A percentile compares a stretch with the other conserved stretches of the same genome.
phyloP scores from a whole-genome alignment of 2,329 filamentous ascomycete genomes.

The Aureobasidium zeae region DNA sequence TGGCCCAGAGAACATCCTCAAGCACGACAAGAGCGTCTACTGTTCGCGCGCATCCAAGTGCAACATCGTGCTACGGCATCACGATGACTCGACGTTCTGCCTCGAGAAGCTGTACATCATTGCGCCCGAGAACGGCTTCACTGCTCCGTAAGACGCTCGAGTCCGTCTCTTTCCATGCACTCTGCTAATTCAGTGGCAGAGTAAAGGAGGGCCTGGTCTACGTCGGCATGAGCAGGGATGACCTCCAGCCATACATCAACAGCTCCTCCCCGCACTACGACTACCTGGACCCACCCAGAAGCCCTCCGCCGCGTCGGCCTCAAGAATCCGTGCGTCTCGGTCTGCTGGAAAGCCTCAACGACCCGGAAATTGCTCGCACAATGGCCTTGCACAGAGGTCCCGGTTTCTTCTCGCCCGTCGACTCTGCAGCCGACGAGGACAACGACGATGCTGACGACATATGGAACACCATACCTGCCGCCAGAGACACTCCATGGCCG shows the following conservation, averaged over 20 bases:
- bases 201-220: conserved; percentile 90
- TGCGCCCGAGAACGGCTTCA: conserved; percentile 70
- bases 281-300: conserved; percentile 16
- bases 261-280: background rate
- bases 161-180: conserved; percentile 4
- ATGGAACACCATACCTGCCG: conserved; percentile 5
- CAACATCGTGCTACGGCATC: conserved; percentile 77
- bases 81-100: conserved; percentile 69
- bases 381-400: conserved; percentile 4
- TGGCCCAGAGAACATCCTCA: conserved; percentile 70
- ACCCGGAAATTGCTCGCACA: conserved; percentile 18
- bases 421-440: conserved; percentile 8
- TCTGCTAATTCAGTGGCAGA: conserved; percentile 41
- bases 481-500: conserved; percentile 15
- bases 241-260: conserved; percentile 56
- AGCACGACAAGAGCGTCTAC: conserved; percentile 75
- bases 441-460: conserved; percentile 7
- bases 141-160: conserved; percentile 63
- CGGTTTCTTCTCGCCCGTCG: conserved; percentile 9
- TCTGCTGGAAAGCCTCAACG: conserved; percentile 19
- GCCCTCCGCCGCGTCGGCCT: conserved; percentile 17
- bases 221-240: conserved; percentile 73
- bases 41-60: conserved; percentile 81
- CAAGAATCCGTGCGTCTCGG: conserved; percentile 21
- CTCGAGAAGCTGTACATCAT: conserved; percentile 82